Percentiles rank a stretch among this genome's conserved stretches.
phyloP scores from a whole-genome alignment of 1,139 yeast genomes.

The Geotrichum klebahnii region DNA sequence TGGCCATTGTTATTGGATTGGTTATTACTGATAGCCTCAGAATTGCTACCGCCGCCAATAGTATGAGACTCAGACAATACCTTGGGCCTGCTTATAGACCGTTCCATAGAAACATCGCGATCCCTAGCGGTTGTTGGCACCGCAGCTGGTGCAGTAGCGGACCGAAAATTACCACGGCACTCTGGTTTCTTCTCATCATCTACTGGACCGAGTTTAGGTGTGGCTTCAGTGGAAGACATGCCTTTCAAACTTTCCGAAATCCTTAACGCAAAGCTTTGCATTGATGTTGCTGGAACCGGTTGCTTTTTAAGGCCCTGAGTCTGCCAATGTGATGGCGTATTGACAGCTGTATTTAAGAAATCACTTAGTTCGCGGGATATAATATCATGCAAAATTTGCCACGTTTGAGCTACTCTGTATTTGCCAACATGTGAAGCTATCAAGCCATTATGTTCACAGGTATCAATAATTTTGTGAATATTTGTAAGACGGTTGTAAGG shows the following conservation, averaged over 20 bases:
- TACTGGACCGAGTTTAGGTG: constrained; percentile 17
- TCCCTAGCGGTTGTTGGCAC: too few relatives aligned
- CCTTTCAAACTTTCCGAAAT: constrained; percentile 22
- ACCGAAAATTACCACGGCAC: too few relatives aligned
- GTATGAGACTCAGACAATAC: background rate
- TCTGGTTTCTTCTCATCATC: too few relatives aligned
- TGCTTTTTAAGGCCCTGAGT: constrained; percentile 13
- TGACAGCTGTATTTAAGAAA: constrained; percentile 23
- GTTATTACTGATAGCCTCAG: too few relatives aligned
- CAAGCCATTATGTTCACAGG: constrained; percentile 57
- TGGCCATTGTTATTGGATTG: too few relatives aligned
- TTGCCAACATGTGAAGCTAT: constrained; percentile 55
- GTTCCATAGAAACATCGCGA: constrained; percentile 11
- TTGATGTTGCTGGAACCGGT: constrained; percentile 8
- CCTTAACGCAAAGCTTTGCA: constrained; percentile 20
- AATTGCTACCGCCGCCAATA: background rate
- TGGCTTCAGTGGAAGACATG: constrained; percentile 17
- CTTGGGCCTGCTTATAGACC: constrained; percentile 5
- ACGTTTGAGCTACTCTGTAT: constrained; percentile 60
- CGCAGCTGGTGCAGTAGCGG: too few relatives aligned
- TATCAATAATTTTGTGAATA: constrained; percentile 44
- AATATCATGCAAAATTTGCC: constrained; percentile 62
- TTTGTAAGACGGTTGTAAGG: too few relatives aligned
- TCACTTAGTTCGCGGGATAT: constrained; percentile 45
- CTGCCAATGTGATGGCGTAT: background rate